Evolutionary conservation across 805 yeast genomes (phyloP).

Genomic region (Myxozyma monticola): DNA sequence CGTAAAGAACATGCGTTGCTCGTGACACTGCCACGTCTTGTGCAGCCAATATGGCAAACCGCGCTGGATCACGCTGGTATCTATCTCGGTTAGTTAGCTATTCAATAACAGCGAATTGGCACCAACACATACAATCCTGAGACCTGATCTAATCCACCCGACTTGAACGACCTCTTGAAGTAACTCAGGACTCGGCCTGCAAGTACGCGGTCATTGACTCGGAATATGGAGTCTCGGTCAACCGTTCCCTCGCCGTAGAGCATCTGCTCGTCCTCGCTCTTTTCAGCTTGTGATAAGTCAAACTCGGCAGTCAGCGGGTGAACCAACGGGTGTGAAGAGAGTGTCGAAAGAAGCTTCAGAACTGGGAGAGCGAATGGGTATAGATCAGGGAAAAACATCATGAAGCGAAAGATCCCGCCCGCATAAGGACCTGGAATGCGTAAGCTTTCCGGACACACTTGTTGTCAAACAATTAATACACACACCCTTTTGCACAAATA

Average conservation of each 20-base stretch:
- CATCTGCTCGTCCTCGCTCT: conserved; percentile 5
- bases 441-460: background rate
- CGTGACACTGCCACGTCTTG: conserved; percentile 27
- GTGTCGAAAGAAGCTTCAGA: conserved; percentile 15
- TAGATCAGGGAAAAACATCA: conserved; percentile 25
- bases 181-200: conserved; percentile 25
- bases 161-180: conserved; percentile 27
- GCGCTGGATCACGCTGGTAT: conserved; percentile 14
- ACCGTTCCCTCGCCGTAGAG: conserved; percentile 7
- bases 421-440: conserved; percentile 23
- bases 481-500: conserved; percentile 21
- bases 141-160: conserved; percentile 17
- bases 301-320: conserved; percentile 21
- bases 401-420: conserved; percentile 27
- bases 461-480: background rate
- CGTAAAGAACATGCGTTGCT: conserved; percentile 25
- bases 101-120: background rate
- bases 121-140: conserved; percentile 14
- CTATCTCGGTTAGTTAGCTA: background rate
- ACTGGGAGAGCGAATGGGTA: conserved; percentile 22
- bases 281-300: conserved; percentile 16
- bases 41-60: conserved; percentile 13
- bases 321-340: conserved; percentile 22
- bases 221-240: conserved; percentile 21
- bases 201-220: conserved; percentile 24